Conservation (phyloP, 805 yeast genomes). For the Ascoidea asiatica region DNA sequence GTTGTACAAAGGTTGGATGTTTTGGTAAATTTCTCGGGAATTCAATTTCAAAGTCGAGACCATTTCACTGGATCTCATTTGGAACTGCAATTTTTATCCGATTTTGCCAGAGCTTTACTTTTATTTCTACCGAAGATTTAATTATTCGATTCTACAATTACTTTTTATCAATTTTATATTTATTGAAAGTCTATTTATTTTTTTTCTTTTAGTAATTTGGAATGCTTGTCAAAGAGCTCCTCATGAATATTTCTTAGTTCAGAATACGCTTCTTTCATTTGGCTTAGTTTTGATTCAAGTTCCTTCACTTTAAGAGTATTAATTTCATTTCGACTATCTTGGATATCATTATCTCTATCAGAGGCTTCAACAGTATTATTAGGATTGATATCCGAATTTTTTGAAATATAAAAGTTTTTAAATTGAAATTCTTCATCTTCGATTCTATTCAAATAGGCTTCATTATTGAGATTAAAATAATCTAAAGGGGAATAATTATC, state of each 20-base stretch:
- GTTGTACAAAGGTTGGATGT: too few relatives aligned
- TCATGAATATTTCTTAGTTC: conserved; percentile 49
- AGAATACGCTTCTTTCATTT: conserved; percentile 43
- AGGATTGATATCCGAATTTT: conserved; percentile 10
- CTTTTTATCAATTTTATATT: too few relatives aligned
- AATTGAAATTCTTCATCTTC: conserved; percentile 40
- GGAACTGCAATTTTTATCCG: too few relatives aligned
- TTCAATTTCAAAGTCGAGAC: too few relatives aligned
- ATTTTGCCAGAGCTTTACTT: too few relatives aligned
- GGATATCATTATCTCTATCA: conserved; percentile 1
- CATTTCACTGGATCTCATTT: too few relatives aligned
- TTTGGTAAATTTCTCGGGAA: too few relatives aligned
- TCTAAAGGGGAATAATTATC: conserved; percentile 16
- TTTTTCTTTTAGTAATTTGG: conserved; percentile 19
- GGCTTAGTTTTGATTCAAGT: conserved; percentile 18
- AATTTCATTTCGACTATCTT: conserved; percentile 8
- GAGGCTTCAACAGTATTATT: conserved; percentile 24
- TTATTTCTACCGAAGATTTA: too few relatives aligned
- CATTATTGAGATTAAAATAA: conserved; percentile 24
- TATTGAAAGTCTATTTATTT: neutral
- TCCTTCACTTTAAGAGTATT: conserved; percentile 3
- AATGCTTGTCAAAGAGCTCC: conserved; percentile 37
- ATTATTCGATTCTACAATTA: too few relatives aligned
- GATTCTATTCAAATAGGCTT: conserved; percentile 33
- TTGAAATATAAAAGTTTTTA: conserved; percentile 19